Conservation (phyloP, 2,329 filamentous ascomycete genomes). For the Trichoderma oligosporum region DNA sequence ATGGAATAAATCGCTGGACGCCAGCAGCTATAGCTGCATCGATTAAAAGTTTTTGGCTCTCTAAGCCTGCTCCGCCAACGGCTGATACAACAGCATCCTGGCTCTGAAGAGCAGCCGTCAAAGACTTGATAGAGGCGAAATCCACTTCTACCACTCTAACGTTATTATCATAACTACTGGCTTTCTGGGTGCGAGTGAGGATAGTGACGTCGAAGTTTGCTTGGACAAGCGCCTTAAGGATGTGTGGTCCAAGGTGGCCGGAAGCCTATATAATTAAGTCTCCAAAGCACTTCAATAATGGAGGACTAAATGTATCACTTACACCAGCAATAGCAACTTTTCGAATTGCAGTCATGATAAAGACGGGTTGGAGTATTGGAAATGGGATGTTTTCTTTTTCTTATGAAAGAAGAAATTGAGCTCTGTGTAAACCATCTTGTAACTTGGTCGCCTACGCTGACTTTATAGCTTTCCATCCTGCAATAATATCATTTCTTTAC, state of each 20-base stretch:
- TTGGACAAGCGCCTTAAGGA: background rate
- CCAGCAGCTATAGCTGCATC: slow-evolving; percentile 3
- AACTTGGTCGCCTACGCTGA: too few relatives aligned
- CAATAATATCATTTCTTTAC: too few relatives aligned
- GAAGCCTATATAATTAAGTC: background rate
- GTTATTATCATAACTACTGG: background rate
- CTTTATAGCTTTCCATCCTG: too few relatives aligned
- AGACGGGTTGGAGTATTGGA: too few relatives aligned
- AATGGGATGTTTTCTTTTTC: too few relatives aligned
- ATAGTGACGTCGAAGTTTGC: slow-evolving; percentile 1
- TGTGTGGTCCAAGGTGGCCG: background rate
- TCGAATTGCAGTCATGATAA: background rate
- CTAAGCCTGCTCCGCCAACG: background rate
- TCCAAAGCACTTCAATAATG: background rate
- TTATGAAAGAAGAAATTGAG: background rate
- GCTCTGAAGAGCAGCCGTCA: background rate
- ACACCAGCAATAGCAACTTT: background rate
- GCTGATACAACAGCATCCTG: background rate
- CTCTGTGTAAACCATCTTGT: too few relatives aligned
- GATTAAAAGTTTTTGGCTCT: background rate
- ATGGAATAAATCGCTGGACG: background rate
- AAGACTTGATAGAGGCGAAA: background rate
- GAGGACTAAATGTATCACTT: background rate
- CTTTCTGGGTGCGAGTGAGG: background rate
- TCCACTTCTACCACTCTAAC: background rate